Base-by-base conservation (phyloP, 176 grass and related monocot species). In the sorghum (Sorghum bicolor) region DNA sequence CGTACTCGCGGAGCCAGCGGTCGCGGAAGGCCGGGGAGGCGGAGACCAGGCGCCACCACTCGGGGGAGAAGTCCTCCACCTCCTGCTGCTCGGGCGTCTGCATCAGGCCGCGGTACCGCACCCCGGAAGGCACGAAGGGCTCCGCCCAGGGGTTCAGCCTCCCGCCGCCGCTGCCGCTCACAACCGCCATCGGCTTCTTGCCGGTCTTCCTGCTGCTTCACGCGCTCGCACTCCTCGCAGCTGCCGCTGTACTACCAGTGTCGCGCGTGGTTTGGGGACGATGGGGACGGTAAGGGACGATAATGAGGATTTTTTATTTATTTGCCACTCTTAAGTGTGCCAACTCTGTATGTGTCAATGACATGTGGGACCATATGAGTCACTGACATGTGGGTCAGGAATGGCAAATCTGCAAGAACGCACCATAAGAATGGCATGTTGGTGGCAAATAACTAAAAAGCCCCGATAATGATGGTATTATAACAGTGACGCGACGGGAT, bases 11-110 rank as follows among this genome's bases (percentile, higher is more conserved):
- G 3, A 89, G 78, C 88, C 88, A 86, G 65, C 78, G 10, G 78
- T 89, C 88, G 66, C 88, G 83, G 78, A 89, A 89, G 72, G 78
- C 74, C 41, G 88, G 72, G 33, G 83, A 86, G 26, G 78, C 5
- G 10, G 65, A 79, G 41, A 89, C 78, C 33, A 89, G 88, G 78
- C 78, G 78, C 88, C 88, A 89, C 88, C 88, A 89, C 55, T 86
- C 88, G 7, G 88, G 83, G 25, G 83, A 89, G 72, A 89, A 89
- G 53, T 89, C 88, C 78, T 89, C 88, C 64, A 86, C 88, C 88
- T 89, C 82, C 29, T 72, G 29, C 75, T 53, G 58, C 37, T 30
- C 20, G 38, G 1, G 20, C 39, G 58, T 69, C 29, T 64, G 82
- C 82, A n/a, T n/a, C n/a, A 76, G 61, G 26, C 75, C 43, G 34